Base-by-base conservation (phyloP, 495 filamentous ascomycete genomes). In the Aspergillus carlsbadensis region DNA sequence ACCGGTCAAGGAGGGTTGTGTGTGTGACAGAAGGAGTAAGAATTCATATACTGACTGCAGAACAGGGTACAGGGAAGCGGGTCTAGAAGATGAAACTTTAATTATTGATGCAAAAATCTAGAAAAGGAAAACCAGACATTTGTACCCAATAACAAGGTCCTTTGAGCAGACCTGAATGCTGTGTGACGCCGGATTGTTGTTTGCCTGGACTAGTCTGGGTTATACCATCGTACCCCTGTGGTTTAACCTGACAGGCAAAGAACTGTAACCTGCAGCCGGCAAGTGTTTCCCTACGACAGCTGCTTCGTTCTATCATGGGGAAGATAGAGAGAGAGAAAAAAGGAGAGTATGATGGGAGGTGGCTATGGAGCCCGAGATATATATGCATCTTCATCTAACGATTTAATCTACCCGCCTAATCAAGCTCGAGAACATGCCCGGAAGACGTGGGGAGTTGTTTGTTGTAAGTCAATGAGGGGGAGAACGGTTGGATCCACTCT, bases 401-500 rank as follows among this genome's bases (percentile, higher is more conserved):
- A 24, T 10, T 13, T 22, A 11, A 11, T 14, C 15, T 29, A 42
- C 11, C 10, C 21, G 34, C 21, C 37, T 55, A 60, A 4, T 65
- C 57, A 34, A 71, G 42, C 53, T 67, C 55, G 50, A 74, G 58
- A 40, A 74, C 43, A 59, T 72, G 60, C 6, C 73, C 72, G 14
- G 75, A 78, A 14, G 75, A 78, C 10, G 75, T 77, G 0, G 62
- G 64, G 17, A 77, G 64, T 52, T 71, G 60, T 39, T 70, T 60
- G 54, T 61, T 71, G 33, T 64, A 67, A 4, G 69, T 70, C 70
- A 78, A 75, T 2, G 64, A 68, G 29, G 76, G 73, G 14, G 74
- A 66, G 52, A 70, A 77, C 13, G 62, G 66, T 46, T 66, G 60
- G 42, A 88, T 82, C 86, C 85, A 89, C 68, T 87, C 79, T 31